A percentile compares a stretch with the other conserved stretches of the same genome.
These are phyloP conservation scores for Zygosaccharomyces pseudobailii DNA, from an alignment of 1,139 yeast genomes.

Conservation along the genomic window DNA sequence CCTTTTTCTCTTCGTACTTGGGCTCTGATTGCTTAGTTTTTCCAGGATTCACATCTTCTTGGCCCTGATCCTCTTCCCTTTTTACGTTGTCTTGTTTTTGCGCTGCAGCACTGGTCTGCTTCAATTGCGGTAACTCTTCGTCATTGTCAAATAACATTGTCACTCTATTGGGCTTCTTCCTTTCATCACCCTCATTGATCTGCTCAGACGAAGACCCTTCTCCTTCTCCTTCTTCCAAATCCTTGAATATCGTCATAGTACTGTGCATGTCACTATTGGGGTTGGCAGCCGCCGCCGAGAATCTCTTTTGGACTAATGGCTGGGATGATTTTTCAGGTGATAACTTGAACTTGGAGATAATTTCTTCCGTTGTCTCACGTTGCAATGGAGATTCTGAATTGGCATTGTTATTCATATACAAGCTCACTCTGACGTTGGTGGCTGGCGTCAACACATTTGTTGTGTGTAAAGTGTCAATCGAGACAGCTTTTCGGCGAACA, in stretches of 20 bases:
- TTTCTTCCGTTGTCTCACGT: slow-evolving; percentile 33
- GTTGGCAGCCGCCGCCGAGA: slow-evolving; percentile 16
- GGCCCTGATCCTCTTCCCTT: not conserved
- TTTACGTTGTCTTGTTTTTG: not conserved
- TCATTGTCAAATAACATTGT: slow-evolving; percentile 34
- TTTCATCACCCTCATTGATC: not conserved
- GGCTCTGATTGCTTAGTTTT: not conserved
- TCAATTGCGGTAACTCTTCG: slow-evolving; percentile 9
- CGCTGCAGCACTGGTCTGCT: not conserved
- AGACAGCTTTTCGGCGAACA: slow-evolving; percentile 30
- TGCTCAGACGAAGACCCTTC: slow-evolving; percentile 12
- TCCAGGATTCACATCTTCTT: not conserved
- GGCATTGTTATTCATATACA: slow-evolving; percentile 26
- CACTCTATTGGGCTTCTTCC: slow-evolving; percentile 19
- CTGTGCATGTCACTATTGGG: slow-evolving; percentile 18
- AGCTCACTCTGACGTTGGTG: slow-evolving; percentile 32
- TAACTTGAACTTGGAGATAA: slow-evolving; percentile 30
- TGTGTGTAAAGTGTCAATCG: slow-evolving; percentile 32
- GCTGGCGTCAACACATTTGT: slow-evolving; percentile 29
- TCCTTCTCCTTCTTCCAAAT: slow-evolving; percentile 29
- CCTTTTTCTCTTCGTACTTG: not conserved
- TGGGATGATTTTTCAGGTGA: slow-evolving; percentile 24
- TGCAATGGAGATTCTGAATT: slow-evolving; percentile 15
- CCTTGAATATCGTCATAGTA: slow-evolving; percentile 31
- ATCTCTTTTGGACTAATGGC: slow-evolving; percentile 21